Evolutionary conservation across 371 early-diverging fungal genomes (phyloP), one percentile per base, ranked within the genome.

Genomic region (Mucor racemosus): DNA sequence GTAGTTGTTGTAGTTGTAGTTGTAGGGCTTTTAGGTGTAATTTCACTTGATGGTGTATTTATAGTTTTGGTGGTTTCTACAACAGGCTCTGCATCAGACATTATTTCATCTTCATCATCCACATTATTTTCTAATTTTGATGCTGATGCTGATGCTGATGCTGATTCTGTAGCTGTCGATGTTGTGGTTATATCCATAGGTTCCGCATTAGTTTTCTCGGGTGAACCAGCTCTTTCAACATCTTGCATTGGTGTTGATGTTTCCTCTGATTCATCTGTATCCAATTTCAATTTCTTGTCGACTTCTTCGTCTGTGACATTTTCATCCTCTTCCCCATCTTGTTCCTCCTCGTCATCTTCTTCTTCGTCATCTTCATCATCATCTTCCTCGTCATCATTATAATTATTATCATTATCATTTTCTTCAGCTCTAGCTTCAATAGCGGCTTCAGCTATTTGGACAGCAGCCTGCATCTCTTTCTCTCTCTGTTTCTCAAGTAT

Each of bases 401-500:
- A 46, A 14, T 68, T 55, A 34, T 62, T 53, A 19, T 57, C 34
- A 53, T 39, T 34, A 3, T 8, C 26, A 21, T 58, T 31, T 19
- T 62, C 62, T 38, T 46, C 60, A 9, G 57, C 34, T 10, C 38
- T 58, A 19, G 60, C 54, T 54, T 50, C 60, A 13, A 38, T 41
- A 10, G 60, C 60, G 33, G 55, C 67, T 62, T 55, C 57, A 26
- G 60, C 61, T 17, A 53, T 34, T 55, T 60, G 40, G 15, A 39
- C 42, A 5, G 62, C 66, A 8, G 61, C 58, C 11, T 53, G 59
- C 42, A 56, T 44, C 41, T 64, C 66, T 42, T 62, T 72, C 44
- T 64, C 67, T n/a, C 71, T 54, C 21, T 71, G 72, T 33, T 68
- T 57, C 34, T 74, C 72, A n/a, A 71, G 56, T 21, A 42, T 58